These are phyloP conservation scores for Aspergillus uvarum DNA, from an alignment of 2,329 filamentous ascomycete species.

Conservation along the genomic window DNA sequence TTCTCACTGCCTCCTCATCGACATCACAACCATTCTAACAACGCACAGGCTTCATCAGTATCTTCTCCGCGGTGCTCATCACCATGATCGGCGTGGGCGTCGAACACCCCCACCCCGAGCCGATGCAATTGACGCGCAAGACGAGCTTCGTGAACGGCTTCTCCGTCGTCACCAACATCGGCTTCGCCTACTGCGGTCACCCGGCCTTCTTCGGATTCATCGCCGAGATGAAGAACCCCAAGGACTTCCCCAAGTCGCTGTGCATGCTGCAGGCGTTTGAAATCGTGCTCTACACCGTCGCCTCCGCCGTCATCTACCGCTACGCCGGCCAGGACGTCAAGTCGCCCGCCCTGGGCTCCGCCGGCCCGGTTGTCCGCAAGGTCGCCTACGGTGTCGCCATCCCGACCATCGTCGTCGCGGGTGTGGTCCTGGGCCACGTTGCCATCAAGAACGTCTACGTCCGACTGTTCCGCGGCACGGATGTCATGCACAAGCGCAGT, in stretches of 20 bases:
- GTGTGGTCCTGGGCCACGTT: conserved; percentile 68
- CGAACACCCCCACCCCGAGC: conserved; percentile 39
- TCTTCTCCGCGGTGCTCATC: conserved; percentile 63
- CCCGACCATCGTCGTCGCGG: conserved; percentile 69
- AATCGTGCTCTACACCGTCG: conserved; percentile 62
- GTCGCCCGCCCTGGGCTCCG: conserved; percentile 66
- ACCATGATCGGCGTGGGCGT: conserved; percentile 67
- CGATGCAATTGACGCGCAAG: conserved; percentile 39
- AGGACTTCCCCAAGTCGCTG: conserved; percentile 63
- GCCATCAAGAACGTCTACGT: conserved; percentile 66
- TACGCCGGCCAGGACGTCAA: conserved; percentile 62
- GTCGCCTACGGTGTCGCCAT: conserved; percentile 67
- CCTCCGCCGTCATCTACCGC: conserved; percentile 66
- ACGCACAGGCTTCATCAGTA: conserved; percentile 58
- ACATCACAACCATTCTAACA: not conserved
- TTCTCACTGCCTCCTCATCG: not conserved
- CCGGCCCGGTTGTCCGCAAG: conserved; percentile 57
- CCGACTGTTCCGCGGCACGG: conserved; percentile 60
- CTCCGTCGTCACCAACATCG: conserved; percentile 65
- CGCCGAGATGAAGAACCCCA: conserved; percentile 61
- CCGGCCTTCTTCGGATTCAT: conserved; percentile 69
- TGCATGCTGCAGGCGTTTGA: conserved; percentile 60
- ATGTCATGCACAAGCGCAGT: conserved; percentile 53
- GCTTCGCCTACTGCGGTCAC: conserved; percentile 70
- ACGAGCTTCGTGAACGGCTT: conserved; percentile 56